Evolutionary conservation across 495 filamentous ascomycete genomes (phyloP).

Genomic region (Daldinia concentrica): DNA sequence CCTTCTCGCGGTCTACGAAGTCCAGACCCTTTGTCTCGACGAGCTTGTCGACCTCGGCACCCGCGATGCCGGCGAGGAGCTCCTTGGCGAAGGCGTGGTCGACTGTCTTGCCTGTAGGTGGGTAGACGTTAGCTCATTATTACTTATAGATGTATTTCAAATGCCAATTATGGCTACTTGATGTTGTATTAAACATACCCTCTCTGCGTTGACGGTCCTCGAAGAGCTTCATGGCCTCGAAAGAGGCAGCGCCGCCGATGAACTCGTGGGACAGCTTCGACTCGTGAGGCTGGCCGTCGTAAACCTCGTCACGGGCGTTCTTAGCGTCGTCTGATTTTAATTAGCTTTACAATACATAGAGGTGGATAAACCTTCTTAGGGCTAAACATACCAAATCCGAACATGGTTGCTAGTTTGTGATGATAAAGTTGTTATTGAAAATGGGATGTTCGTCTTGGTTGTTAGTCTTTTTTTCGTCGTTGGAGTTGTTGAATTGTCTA

Average conservation of each 20-base stretch:
- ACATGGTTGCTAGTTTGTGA: slow-evolving; percentile 45
- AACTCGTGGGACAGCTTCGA: slow-evolving; percentile 76
- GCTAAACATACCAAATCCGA: slow-evolving; percentile 50
- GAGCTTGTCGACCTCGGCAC: slow-evolving; percentile 80
- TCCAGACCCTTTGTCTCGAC: slow-evolving; percentile 82
- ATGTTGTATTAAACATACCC: slow-evolving; percentile 55
- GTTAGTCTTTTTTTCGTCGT: no score
- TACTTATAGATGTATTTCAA: neutral
- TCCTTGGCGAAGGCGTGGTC: slow-evolving; percentile 82
- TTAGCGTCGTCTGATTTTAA: slow-evolving; percentile 49
- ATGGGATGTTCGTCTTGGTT: neutral
- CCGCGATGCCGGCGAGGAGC: slow-evolving; percentile 73
- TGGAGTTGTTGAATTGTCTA: no score
- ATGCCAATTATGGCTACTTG: neutral
- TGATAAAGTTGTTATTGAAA: neutral
- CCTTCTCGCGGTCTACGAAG: slow-evolving; percentile 70
- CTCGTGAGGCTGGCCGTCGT: slow-evolving; percentile 63
- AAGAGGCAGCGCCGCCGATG: slow-evolving; percentile 78
- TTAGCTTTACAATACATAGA: neutral
- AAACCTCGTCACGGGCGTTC: slow-evolving; percentile 68
- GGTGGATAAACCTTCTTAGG: neutral
- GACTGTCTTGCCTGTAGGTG: slow-evolving; percentile 68
- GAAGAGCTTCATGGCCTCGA: slow-evolving; percentile 81
- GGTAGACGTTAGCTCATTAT: neutral
- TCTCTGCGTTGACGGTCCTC: slow-evolving; percentile 78